Conservation (phyloP, 176 grass and related monocot genomes). For the Lolium perenne region DNA sequence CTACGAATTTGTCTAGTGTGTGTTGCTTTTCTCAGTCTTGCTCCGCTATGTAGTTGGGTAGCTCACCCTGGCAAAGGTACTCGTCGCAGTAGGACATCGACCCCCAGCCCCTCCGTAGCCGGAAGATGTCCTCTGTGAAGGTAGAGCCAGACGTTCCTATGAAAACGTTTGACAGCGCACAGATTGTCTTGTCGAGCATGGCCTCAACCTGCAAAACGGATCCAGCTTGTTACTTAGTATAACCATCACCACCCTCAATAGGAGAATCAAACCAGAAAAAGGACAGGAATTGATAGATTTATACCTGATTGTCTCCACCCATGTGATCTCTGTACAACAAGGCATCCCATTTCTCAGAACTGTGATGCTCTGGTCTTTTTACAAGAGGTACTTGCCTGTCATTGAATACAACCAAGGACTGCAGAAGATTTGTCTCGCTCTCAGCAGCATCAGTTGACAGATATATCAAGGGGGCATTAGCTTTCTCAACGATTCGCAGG, state of each 20-base stretch:
- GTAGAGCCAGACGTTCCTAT: slow-evolving; percentile 86
- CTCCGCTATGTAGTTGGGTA: slow-evolving; percentile 80
- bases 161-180: slow-evolving; percentile 80
- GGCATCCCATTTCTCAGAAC: slow-evolving; percentile 89
- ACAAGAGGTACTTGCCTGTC: slow-evolving; percentile 81
- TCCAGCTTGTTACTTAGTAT: neutral
- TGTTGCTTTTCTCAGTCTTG: slow-evolving; percentile 50
- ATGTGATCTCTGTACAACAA: slow-evolving; percentile 85
- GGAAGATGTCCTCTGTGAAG: slow-evolving; percentile 92
- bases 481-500: slow-evolving; percentile 63
- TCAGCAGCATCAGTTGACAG: slow-evolving; percentile 91
- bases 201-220: slow-evolving; percentile 68
- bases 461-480: slow-evolving; percentile 80
- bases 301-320: slow-evolving; percentile 73
- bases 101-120: slow-evolving; percentile 76
- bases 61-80: slow-evolving; percentile 91
- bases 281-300: neutral
- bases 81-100: slow-evolving; percentile 79
- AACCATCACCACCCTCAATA: neutral
- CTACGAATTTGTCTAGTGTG: slow-evolving; percentile 26
- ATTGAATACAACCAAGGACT: slow-evolving; percentile 69
- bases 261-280: neutral
- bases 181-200: slow-evolving; percentile 98
- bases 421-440: slow-evolving; percentile 76
- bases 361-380: slow-evolving; percentile 78